phyloP scores from a whole-genome alignment of 2,329 filamentous ascomycete species.

The Apiospora koreana region DNA sequence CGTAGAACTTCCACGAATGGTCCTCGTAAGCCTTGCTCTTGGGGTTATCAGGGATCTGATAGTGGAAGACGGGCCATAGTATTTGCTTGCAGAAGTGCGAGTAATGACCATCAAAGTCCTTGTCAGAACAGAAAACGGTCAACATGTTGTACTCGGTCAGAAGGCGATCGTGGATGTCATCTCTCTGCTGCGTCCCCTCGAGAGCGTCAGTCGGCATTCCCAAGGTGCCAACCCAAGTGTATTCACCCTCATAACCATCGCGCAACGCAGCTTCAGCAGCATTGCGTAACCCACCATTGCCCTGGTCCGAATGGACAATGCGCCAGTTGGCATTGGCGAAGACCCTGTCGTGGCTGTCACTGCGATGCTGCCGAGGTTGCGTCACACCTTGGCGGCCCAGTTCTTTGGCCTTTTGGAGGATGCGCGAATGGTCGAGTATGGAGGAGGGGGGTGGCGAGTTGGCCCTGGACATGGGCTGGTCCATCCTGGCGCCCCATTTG shows the following conservation, averaged over 20 bases:
- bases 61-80: slow-evolving; percentile 96
- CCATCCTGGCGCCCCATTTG: slow-evolving; percentile 73
- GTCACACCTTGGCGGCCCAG: slow-evolving; percentile 58
- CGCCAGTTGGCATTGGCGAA: slow-evolving; percentile 82
- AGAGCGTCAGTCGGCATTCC: slow-evolving; percentile 93
- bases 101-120: slow-evolving; percentile 93
- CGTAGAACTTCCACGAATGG: slow-evolving; percentile 94
- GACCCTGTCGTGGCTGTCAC: slow-evolving; percentile 66
- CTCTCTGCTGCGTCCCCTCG: slow-evolving; percentile 70
- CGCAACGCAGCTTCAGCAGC: slow-evolving; percentile 78
- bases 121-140: slow-evolving; percentile 84
- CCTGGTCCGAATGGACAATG: slow-evolving; percentile 82
- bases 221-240: slow-evolving; percentile 88
- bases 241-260: slow-evolving; percentile 68
- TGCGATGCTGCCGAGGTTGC: slow-evolving; percentile 56
- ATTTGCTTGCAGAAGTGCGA: slow-evolving; percentile 97
- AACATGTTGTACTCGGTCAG: slow-evolving; percentile 81
- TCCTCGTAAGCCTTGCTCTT: slow-evolving; percentile 99
- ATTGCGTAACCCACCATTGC: slow-evolving; percentile 89
- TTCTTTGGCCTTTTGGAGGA: slow-evolving; percentile 57
- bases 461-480: slow-evolving; percentile 78
- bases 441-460: slow-evolving; percentile 74
- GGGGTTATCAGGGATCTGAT: slow-evolving; percentile 95
- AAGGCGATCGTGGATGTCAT: slow-evolving; percentile 80
- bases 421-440: slow-evolving; percentile 68